Evolutionary conservation across 345 rosid genomes (phyloP).

Genomic region (Litchi chinensis): DNA sequence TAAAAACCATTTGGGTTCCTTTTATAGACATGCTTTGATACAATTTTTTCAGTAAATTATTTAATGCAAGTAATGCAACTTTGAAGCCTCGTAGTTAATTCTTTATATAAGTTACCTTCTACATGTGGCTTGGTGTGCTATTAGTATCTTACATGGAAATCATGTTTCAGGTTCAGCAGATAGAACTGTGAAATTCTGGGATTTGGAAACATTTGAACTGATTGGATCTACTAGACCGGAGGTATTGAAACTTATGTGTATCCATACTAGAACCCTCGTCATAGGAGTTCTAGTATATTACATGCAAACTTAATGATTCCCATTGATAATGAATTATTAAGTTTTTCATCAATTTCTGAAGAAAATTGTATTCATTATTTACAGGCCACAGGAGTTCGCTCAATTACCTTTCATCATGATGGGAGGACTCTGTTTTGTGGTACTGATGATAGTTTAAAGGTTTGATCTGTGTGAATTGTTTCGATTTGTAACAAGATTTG

Average conservation of each 20-base stretch:
- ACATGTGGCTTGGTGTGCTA: neutral
- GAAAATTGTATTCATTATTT: conserved; percentile 21
- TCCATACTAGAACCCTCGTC: neutral
- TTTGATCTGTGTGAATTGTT: conserved; percentile 35
- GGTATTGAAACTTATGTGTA: conserved; percentile 51
- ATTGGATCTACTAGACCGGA: conserved; percentile 93
- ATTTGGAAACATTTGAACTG: conserved; percentile 95
- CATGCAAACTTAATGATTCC: too few species aligned
- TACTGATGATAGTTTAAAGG: conserved; percentile 85
- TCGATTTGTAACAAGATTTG: neutral
- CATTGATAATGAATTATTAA: neutral
- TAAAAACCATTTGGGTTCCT: neutral
- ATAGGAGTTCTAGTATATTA: too few species aligned
- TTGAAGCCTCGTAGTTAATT: neutral
- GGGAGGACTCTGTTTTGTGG: conserved; percentile 92
- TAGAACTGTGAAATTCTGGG: conserved; percentile 97
- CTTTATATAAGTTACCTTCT: conserved; percentile 16
- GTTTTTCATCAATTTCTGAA: conserved; percentile 10
- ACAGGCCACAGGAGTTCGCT: conserved; percentile 82
- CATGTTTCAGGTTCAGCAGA: conserved; percentile 90
- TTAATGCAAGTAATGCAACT: conserved; percentile 2
- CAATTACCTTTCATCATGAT: conserved; percentile 83
- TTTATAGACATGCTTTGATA: neutral
- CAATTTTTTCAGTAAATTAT: neutral
- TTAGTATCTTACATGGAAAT: conserved; percentile 15